phyloP scores from a whole-genome alignment of 2,329 filamentous ascomycete species.

The Tolypocladium pustulatum region DNA sequence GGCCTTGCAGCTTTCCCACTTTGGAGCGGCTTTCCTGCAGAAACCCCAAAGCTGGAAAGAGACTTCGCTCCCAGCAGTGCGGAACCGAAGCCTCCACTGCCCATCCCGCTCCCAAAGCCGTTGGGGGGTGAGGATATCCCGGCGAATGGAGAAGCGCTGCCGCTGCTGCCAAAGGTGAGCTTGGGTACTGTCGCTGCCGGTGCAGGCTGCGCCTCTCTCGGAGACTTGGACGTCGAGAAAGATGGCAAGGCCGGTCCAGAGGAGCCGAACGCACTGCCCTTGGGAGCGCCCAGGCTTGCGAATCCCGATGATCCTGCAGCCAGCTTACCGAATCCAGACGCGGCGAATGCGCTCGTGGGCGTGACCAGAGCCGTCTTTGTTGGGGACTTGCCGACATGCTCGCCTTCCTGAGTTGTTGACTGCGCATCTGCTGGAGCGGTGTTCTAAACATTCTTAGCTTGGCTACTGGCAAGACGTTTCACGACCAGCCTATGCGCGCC shows the following conservation, averaged over 20 bases:
- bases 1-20: slow-evolving; percentile 56
- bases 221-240: slow-evolving; percentile 15
- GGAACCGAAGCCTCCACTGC: slow-evolving; percentile 24
- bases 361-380: slow-evolving; percentile 24
- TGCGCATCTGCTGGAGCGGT: neutral
- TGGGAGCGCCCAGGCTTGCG: slow-evolving; percentile 38
- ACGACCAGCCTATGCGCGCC: slow-evolving; percentile 4
- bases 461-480: neutral
- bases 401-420: slow-evolving; percentile 10
- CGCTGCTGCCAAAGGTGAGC: slow-evolving; percentile 35
- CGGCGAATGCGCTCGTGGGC: slow-evolving; percentile 53
- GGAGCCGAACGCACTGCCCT: slow-evolving; percentile 39
- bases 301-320: slow-evolving; percentile 56
- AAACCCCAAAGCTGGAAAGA: slow-evolving; percentile 61
- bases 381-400: slow-evolving; percentile 11
- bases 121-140: slow-evolving; percentile 28
- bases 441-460: neutral
- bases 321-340: slow-evolving; percentile 58
- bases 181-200: slow-evolving; percentile 27
- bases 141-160: slow-evolving; percentile 36
- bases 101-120: slow-evolving; percentile 36
- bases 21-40: slow-evolving; percentile 35
- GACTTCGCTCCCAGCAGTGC: slow-evolving; percentile 28
- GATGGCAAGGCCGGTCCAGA: slow-evolving; percentile 23
- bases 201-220: slow-evolving; percentile 3